Conservation (phyloP, 1,139 yeast species). For the Candida sanyaensis region DNA sequence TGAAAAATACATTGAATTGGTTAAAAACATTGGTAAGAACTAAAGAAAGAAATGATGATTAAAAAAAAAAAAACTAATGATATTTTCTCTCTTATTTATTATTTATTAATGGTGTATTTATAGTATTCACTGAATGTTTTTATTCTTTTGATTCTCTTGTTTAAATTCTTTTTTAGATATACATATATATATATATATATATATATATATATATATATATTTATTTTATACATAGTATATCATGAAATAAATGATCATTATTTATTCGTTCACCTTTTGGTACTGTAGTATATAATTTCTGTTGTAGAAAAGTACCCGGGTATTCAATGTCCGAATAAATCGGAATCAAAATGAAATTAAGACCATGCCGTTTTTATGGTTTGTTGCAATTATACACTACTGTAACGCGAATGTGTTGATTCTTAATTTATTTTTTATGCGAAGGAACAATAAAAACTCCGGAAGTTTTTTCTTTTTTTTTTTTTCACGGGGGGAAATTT, state of each 20-base stretch:
- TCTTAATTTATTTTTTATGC: too few species aligned
- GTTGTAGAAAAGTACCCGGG: too few species aligned
- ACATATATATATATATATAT: not conserved
- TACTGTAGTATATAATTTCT: too few species aligned
- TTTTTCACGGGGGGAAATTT: too few species aligned
- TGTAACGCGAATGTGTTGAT: too few species aligned
- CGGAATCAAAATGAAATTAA: too few species aligned
- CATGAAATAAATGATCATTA: not conserved
- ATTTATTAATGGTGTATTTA: constrained; percentile 1
- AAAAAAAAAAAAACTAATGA: not conserved
- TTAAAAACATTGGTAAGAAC: constrained; percentile 39
- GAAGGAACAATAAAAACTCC: too few species aligned
- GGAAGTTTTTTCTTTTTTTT: too few species aligned
- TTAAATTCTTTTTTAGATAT: not conserved
- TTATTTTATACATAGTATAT: not conserved
- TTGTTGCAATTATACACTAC: too few species aligned
- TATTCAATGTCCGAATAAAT: too few species aligned
- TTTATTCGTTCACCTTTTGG: not conserved
- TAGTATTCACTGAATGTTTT: not conserved
- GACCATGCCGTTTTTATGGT: too few species aligned
- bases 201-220: constrained; percentile 1
- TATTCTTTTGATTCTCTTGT: not conserved
- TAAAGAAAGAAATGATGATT: not conserved
- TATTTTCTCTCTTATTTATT: constrained; percentile 2
- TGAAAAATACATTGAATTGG: constrained; percentile 64